Base-by-base conservation (phyloP, 179 eudicot genomes). In the Silene noctiflora region DNA sequence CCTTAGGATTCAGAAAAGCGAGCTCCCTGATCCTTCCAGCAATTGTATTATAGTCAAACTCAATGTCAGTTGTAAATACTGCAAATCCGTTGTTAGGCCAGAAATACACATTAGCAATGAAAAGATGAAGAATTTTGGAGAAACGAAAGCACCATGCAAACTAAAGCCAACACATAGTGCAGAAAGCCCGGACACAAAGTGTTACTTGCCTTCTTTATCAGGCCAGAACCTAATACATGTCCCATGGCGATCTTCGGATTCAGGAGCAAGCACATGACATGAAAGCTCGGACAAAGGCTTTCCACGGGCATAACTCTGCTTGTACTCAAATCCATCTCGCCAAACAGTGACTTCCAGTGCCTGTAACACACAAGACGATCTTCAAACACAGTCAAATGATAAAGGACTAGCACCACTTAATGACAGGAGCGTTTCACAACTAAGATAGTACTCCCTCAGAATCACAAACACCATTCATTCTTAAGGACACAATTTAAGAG, bases 21-120 rank as follows among this genome's bases (percentile, higher is more conserved):
- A 93, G 99, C 88, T 95, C 99, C 84, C 99, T 88, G 61, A 93
- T 86, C 76, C 99, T 86, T 58, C 95, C 92, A 83, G 97, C 94
- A 73, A 95, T 89, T 46, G 96, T 93, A 80, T 81, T 86, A 81
- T 88, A 84, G 72, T 95, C 99, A 80, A 93, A 89, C 81, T 91
- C 83, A 66, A 91, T 88, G 27, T 69, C 95, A 79, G 95, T 88
- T 5, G 97, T 93, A 78, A 95, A 93, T 44, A 95, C 97, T 95
- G 93, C 88, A 83, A 51, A 65, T 71, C 69, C 79, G 51, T 76
- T 69, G 29, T 67, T 68, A 66, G 69, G 72, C 11, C 69, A 46
- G 60, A 60, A 61, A 69, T 10, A 61, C 14, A 25, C 71, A 67
- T 74, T n/a, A 73, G 71, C 73, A 75, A 42, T 62, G 31, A 56